phyloP scores from a whole-genome alignment of 1,139 yeast species.

The Candida glucosophila region DNA sequence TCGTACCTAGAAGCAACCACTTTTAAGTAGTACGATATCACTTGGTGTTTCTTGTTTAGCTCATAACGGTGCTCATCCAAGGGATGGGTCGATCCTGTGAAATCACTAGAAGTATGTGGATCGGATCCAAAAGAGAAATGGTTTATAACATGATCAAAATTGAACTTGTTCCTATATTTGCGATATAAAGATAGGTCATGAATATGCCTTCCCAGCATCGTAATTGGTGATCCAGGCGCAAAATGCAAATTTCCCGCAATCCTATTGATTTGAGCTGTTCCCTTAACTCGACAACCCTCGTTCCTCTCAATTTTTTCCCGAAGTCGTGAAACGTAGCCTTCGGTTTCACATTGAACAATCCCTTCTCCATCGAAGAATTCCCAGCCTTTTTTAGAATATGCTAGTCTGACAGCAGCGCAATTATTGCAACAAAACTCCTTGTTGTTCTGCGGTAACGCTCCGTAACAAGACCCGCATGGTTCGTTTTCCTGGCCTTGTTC shows the following conservation, averaged over 20 bases:
- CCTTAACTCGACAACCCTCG: conserved; percentile 86
- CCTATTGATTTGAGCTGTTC: conserved; percentile 72
- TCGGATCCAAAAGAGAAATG: conserved; percentile 79
- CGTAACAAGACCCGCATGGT: conserved; percentile 88
- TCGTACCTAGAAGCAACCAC: conserved; percentile 88
- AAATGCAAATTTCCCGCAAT: conserved; percentile 89
- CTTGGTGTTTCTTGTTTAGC: conserved; percentile 48
- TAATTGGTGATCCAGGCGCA: conserved; percentile 80
- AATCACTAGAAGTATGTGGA: conserved; percentile 18
- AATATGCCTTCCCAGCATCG: conserved; percentile 51
- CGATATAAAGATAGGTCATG: conserved; percentile 77
- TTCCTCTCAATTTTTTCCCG: conserved; percentile 41
- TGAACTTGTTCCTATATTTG: conserved; percentile 44
- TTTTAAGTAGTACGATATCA: conserved; percentile 72
- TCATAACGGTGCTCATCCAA: conserved; percentile 46
- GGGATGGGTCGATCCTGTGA: conserved; percentile 51
- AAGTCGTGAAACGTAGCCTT: conserved; percentile 66
- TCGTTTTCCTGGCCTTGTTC: conserved; percentile 32
- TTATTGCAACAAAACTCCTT: conserved; percentile 74
- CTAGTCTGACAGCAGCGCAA: conserved; percentile 72
- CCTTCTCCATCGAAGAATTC: conserved; percentile 82
- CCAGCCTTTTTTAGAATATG: conserved; percentile 77
- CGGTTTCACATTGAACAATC: conserved; percentile 82
- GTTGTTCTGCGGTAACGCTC: conserved; percentile 59
- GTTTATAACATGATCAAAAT: conserved; percentile 67